phyloP scores from a whole-genome alignment of 2,329 filamentous ascomycete genomes.

The Epichloe coenophiala region DNA sequence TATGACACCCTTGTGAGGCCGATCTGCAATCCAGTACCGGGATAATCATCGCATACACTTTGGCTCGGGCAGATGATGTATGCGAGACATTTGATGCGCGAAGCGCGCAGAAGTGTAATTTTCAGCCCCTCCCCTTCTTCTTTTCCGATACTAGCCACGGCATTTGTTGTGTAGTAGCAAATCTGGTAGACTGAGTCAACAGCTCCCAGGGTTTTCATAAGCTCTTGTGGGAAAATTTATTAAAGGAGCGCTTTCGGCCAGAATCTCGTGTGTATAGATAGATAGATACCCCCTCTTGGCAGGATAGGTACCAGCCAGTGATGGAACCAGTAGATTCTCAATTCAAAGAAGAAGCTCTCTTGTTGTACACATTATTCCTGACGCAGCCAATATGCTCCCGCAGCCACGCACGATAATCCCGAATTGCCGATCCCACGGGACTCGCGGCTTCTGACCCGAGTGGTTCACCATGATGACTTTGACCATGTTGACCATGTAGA shows the following conservation, averaged over 20 bases:
- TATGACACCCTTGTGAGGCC: too few relatives aligned
- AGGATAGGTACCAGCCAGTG: not conserved
- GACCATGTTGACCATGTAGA: too few relatives aligned
- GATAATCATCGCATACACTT: not conserved
- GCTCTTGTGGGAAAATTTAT: not conserved
- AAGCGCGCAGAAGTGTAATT: not conserved
- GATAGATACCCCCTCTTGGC: conserved; percentile 1
- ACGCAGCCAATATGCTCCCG: not conserved
- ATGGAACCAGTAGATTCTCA: not conserved
- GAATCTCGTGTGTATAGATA: not conserved
- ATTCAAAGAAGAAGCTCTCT: not conserved
- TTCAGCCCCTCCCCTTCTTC: not conserved
- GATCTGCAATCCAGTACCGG: not conserved
- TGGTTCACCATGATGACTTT: conserved; percentile 10
- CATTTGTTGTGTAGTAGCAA: not conserved
- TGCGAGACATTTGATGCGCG: not conserved
- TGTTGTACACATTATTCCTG: not conserved
- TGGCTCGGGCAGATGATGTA: not conserved
- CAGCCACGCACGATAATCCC: too few relatives aligned
- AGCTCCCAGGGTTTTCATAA: not conserved
- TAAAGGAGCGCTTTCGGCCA: not conserved
- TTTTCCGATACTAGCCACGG: not conserved
- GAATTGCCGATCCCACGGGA: too few relatives aligned
- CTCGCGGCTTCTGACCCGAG: not conserved
- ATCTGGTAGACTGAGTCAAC: not conserved